Conservation (phyloP, 2,329 filamentous ascomycete genomes). For the Ceratocystis harringtonii region DNA sequence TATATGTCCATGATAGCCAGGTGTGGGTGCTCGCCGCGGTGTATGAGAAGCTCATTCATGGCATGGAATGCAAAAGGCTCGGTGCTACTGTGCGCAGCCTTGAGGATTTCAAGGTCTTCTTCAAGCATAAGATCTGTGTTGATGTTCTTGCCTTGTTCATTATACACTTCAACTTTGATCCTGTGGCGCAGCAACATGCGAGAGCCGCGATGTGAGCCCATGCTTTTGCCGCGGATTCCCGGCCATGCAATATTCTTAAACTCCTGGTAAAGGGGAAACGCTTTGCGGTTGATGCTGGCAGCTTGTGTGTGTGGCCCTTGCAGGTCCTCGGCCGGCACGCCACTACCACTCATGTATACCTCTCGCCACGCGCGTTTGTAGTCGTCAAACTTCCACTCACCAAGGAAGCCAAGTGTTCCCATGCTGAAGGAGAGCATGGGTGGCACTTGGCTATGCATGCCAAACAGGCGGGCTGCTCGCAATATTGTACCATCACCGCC, state of each 20-base stretch:
- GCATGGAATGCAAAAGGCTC: slow-evolving; percentile 39
- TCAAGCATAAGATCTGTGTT: slow-evolving; percentile 35
- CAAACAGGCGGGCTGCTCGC: slow-evolving; percentile 61
- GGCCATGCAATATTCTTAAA: slow-evolving; percentile 40
- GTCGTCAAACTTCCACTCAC: slow-evolving; percentile 90
- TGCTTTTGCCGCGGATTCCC: slow-evolving; percentile 60
- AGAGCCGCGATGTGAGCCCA: slow-evolving; percentile 58
- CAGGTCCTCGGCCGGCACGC: slow-evolving; percentile 33
- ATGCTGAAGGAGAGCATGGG: slow-evolving; percentile 92
- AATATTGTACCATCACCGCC: slow-evolving; percentile 88
- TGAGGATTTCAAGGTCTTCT: slow-evolving; percentile 21
- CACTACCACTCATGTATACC: slow-evolving; percentile 66
- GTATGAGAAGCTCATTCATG: slow-evolving; percentile 90
- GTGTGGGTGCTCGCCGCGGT: slow-evolving; percentile 79
- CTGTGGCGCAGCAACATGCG: slow-evolving; percentile 77
- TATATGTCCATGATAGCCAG: slow-evolving; percentile 84
- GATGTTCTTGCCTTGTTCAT: slow-evolving; percentile 47
- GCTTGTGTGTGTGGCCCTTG: slow-evolving; percentile 29
- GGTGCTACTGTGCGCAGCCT: neutral
- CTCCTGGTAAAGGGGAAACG: neutral
- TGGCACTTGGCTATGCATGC: slow-evolving; percentile 64
- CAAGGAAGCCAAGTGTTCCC: slow-evolving; percentile 87
- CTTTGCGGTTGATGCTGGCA: slow-evolving; percentile 20
- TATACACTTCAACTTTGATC: slow-evolving; percentile 72
- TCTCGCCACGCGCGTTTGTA: slow-evolving; percentile 86